Evolutionary conservation across 2,329 filamentous ascomycete genomes (phyloP), one percentile per base, ranked within the genome.

Genomic region (Beauveria varroae): DNA sequence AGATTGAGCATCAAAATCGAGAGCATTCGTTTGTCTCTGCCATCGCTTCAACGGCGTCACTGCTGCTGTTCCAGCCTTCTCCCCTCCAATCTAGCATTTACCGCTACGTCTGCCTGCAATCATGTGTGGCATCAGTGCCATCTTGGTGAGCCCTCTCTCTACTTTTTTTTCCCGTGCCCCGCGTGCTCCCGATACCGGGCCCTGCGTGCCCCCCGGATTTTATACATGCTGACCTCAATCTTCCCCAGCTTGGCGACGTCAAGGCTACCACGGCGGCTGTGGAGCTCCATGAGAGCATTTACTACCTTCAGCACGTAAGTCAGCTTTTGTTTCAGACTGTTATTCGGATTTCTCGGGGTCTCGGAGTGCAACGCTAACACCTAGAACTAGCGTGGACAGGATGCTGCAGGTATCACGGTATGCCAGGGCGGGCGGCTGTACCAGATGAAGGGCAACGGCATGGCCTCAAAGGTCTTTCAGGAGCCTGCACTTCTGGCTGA

Each of bases 381-480:
- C 12, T 46, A 59, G 55, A 69, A 75, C 65, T 75, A 92, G 72
- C 84, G 90, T 69, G 90, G 91, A 58, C 91, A 96, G 74, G 92
- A 96, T 86, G 92, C 92, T 55, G 90, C 87, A 60, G 92, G 92
- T 65, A 93, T 96, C 67, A 86, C 91, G 79, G 68, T 91, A 81
- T 80, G 87, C 82, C 67, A 82, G 78, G 90, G 90, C 41, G 92
- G 93, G 64, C 83, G 91, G 49, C 88, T 96, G 67, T 93, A 88
- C 72, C 91, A 96, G 72, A 89, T 89, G 79, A 97, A 97, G 77
- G 91, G 91, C 66, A 91, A 92, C 71, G 93, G 92, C 60, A 88
- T 96, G 82, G 92, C 89, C 46, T 84, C 87, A 62, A 90, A 87
- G 71, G 90, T 78, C 83, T 58, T 57, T 10, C 28, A 58, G 24